Conservation (phyloP, 345 rosid genomes). For the Angophora floribunda region DNA sequence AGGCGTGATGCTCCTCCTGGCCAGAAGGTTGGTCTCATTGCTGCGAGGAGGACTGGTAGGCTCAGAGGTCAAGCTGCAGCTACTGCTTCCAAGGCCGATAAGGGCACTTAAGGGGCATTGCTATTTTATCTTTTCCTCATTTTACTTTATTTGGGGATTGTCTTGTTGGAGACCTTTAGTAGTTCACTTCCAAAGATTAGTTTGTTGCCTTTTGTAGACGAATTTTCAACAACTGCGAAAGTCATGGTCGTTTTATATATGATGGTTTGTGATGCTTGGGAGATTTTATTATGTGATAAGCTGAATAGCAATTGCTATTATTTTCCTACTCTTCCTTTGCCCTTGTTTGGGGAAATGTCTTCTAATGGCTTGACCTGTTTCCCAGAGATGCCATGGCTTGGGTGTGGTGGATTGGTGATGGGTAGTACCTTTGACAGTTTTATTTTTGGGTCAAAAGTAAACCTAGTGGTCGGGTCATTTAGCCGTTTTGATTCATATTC, state of each 20-base stretch:
- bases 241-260: not conserved
- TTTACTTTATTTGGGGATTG: not conserved
- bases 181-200: not conserved
- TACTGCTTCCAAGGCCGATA: conserved; percentile 25
- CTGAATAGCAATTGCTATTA: not conserved
- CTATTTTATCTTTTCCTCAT: not conserved
- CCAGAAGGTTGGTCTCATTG: conserved; percentile 50
- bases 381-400: not conserved
- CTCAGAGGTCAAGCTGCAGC: conserved; percentile 34
- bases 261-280: not conserved
- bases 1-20: conserved; percentile 48
- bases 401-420: not conserved
- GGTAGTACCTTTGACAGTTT: not conserved
- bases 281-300: not conserved
- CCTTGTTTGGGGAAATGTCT: not conserved
- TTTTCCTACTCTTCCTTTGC: not conserved
- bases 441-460: not conserved
- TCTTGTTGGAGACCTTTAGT: not conserved
- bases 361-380: not conserved
- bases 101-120: not conserved
- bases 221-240: not conserved
- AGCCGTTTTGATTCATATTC: no score
- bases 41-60: conserved; percentile 47
- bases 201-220: not conserved
- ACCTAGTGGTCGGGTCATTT: no score